phyloP scores from a whole-genome alignment of 106 monocot species.

The Dioscorea dumetorum region DNA sequence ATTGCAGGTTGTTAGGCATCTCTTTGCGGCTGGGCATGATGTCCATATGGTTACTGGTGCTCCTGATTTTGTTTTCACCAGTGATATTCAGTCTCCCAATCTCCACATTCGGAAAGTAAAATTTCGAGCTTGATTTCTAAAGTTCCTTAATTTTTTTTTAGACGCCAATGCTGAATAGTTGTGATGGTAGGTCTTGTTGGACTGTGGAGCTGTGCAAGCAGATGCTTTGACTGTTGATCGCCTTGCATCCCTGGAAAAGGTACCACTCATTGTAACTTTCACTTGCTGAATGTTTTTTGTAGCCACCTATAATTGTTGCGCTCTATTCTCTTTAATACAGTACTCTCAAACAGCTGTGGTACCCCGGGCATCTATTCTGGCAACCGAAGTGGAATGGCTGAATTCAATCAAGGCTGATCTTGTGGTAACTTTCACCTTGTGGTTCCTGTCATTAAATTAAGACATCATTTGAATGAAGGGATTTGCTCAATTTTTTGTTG shows the following conservation, averaged over 20 bases:
- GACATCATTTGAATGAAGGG: not conserved
- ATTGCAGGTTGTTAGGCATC: constrained; percentile 71
- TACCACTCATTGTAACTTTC: not conserved
- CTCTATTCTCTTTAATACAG: constrained; percentile 29
- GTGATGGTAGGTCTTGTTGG: constrained; percentile 44
- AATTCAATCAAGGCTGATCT: constrained; percentile 85
- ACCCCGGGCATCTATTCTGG: constrained; percentile 69
- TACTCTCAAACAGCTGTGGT: constrained; percentile 84
- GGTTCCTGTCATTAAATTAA: not conserved
- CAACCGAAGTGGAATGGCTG: constrained; percentile 85
- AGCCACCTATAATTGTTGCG: not conserved
- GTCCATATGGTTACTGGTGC: constrained; percentile 88
- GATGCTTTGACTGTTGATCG: constrained; percentile 77
- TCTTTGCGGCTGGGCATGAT: constrained; percentile 70
- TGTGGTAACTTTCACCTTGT: constrained; percentile 45
- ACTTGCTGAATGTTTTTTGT: constrained; percentile 1
- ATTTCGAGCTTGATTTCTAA: not conserved
- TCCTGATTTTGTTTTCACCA: constrained; percentile 93
- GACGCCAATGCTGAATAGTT: not conserved
- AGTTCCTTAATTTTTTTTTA: not conserved
- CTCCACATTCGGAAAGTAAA: constrained; percentile 83
- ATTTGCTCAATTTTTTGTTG: not conserved
- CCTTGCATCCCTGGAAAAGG: constrained; percentile 66
- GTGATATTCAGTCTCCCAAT: constrained; percentile 75
- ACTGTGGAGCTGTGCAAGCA: constrained; percentile 78